These are phyloP conservation scores for Clarireedia sp. DNA, from an alignment of 2,329 filamentous ascomycete genomes.

Conservation along the genomic window DNA sequence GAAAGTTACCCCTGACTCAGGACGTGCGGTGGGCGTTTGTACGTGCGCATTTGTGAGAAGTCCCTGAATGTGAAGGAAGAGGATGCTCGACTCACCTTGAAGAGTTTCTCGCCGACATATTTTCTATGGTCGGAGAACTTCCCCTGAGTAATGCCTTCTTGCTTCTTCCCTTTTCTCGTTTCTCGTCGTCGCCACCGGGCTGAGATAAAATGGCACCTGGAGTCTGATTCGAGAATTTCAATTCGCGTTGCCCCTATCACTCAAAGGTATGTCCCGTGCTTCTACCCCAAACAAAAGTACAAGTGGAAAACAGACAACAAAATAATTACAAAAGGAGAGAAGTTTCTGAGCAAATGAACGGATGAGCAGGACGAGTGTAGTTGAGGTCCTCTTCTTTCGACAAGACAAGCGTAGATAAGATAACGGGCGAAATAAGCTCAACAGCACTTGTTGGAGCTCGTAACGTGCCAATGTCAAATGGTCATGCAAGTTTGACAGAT, in stretches of 20 bases:
- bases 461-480: background rate
- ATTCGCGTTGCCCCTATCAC: no score
- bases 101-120: constrained; percentile 4
- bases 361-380: background rate
- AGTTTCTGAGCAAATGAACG: background rate
- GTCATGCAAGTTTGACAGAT: constrained; percentile 4
- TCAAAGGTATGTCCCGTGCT: no score
- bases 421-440: constrained; percentile 2
- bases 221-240: no score
- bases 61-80: background rate
- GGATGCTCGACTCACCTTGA: background rate
- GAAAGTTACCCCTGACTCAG: constrained; percentile 9
- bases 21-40: constrained; percentile 1
- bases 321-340: background rate
- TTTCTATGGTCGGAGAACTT: background rate
- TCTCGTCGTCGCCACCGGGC: background rate
- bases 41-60: background rate
- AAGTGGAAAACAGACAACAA: background rate
- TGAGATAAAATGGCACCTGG: background rate
- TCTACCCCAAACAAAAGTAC: no score
- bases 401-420: background rate
- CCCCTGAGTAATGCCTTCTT: background rate
- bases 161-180: background rate
- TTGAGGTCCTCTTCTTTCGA: background rate
- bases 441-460: constrained; percentile 10